Base-by-base conservation (phyloP, 1,284 basidiomycete genomes). In the Ganoderma leucocontextum region DNA sequence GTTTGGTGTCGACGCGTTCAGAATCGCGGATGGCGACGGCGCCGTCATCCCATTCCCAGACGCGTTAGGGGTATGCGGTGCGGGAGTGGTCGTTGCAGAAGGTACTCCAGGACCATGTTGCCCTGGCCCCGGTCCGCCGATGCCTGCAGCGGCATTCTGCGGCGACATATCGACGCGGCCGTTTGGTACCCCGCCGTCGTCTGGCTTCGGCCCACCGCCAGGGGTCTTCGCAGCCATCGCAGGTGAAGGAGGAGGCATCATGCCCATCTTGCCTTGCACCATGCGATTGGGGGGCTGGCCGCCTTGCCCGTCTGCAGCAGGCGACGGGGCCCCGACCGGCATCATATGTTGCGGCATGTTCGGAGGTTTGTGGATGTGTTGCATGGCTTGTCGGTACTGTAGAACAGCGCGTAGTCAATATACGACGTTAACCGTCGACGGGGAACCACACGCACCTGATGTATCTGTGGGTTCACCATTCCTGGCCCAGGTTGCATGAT, bases 61-160 rank as follows among this genome's bases (percentile, higher is more conserved):
- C 2, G 80, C 79, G 33, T 79, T 84, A 39, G 86, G 86, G n/a
- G 87, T 87, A 1, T 83, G 81, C 13, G 86, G 85, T 9, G 84
- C 84, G 0, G 83, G 85, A 15, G 76, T 82, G 19, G 74, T 75
- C n/a, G 61, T 41, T 41, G 77, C 47, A 1, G 59, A 79, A 0
- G 64, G 67, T 36, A 71, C 65, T 25, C 65, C 67, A 13, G 59
- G 13, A 52, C 63, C 64, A 49, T 67, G 70, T 25, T 66, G 68
- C 70, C 77, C 66, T 75, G 76, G 47, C 25, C 62, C 49, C 52
- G 69, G 52, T n/a, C 66, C 68, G 10, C 70, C 68, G 4, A 68
- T 60, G 22, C 65, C 70, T 61, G 25, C 74, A 62, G 81, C 80
- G 15, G 78, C 80, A 67, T 85, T 86, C 58, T 83, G 82, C 15